These are phyloP conservation scores for Tanozyma kutaoensis DNA, from an alignment of 805 yeast genomes.

Conservation along the genomic window DNA sequence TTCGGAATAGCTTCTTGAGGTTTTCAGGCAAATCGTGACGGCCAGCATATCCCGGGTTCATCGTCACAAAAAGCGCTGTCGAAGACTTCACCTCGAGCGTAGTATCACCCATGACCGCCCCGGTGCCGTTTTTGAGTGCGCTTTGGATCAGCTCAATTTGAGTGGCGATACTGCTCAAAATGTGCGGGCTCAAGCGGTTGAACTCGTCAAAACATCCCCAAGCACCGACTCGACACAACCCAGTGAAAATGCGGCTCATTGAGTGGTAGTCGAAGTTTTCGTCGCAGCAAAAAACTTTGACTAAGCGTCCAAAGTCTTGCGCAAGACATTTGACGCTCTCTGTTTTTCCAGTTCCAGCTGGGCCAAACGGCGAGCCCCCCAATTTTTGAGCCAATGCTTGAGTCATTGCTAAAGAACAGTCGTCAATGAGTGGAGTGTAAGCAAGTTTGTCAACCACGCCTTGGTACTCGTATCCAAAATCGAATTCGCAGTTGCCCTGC, in stretches of 20 bases:
- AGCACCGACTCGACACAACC: conserved; percentile 72
- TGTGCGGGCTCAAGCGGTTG: conserved; percentile 59
- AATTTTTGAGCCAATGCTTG: conserved; percentile 58
- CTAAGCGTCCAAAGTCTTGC: conserved; percentile 64
- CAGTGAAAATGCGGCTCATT: conserved; percentile 63
- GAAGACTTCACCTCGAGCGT: conserved; percentile 24
- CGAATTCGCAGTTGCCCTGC: conserved; percentile 38
- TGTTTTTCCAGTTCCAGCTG: conserved; percentile 97
- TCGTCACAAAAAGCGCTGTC: conserved; percentile 74
- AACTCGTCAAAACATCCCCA: conserved; percentile 98
- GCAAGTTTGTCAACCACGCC: conserved; percentile 69
- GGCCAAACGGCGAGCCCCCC: conserved; percentile 92
- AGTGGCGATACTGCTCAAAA: conserved; percentile 75
- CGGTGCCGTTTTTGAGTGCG: conserved; percentile 22
- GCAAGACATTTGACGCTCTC: conserved; percentile 83
- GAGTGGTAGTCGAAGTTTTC: conserved; percentile 75
- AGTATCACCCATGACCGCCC: conserved; percentile 31
- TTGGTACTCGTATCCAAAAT: conserved; percentile 72
- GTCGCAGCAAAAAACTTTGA: conserved; percentile 83
- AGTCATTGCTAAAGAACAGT: conserved; percentile 54
- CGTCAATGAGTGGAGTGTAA: conserved; percentile 57
- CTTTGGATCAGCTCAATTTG: conserved; percentile 61
- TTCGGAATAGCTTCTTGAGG: conserved; percentile 63
- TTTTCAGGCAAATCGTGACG: conserved; percentile 78
- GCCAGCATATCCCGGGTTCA: conserved; percentile 85